Evolutionary conservation across 768 basidiomycete genomes (phyloP), one percentile per base, ranked within the genome.

Genomic region (Albatrellus ellisii): DNA sequence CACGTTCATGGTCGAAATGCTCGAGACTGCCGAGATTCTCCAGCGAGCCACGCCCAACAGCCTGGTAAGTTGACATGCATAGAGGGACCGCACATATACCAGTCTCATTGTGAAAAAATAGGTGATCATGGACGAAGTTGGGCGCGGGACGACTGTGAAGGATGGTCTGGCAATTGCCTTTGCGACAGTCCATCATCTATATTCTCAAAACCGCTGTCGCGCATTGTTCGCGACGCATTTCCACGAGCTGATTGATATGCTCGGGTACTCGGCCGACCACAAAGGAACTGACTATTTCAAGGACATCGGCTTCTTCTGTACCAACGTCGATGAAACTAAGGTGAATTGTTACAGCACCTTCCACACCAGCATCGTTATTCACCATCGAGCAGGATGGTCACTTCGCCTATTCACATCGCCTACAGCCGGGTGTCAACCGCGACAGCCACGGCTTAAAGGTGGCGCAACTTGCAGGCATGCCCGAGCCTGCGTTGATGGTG

Each of bases 101-200:
- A 39, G 36, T 26, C 14, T 17, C 21, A 10, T 37, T 26, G 20
- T 12, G 27, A 17, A 25, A 26, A 7, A 27, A 1, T 51, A 91
- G 88, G 84, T 98, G n/a, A 92, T 99, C 48, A 92, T 99, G 88
- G 94, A 99, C 56, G 94, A 99, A 65, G 91, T 99, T n/a, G 94
- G 94, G 5, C 67, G 94, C 51, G 94, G 94, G 26, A 98, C 94
- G 4, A 91, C 91, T 0, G 77, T 91, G 6, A 77, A 77, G 46
- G 92, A 95, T 53, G 94, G 94, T 8, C 60, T 97, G 11, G 89
- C 94, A 0, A 87, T 98, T 39, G 92, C 95, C 14, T 97, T 89
- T 54, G 86, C 88, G 5, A 78, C 88, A 2, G 68, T 92, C 26
- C 80, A 92, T 52, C 80, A 97, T 57, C 69, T 97, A 15, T 61